Evolutionary conservation across 352 stramenopile species (phyloP), one percentile per base, ranked within the genome.

Genomic region (Globisporangium ultimum): DNA sequence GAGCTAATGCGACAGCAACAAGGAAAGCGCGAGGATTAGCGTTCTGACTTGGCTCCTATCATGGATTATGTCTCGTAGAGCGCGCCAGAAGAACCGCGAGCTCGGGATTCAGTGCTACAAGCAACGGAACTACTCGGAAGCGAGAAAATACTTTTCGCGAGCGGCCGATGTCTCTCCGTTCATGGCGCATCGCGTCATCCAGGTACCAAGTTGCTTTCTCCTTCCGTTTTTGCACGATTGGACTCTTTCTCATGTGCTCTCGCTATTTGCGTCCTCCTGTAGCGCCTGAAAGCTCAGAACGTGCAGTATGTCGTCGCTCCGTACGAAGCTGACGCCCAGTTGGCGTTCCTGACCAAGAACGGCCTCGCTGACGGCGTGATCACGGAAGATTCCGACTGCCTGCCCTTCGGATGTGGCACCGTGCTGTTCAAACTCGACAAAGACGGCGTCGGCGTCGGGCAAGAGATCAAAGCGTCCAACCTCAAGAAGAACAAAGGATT

Each of bases 281-380:
- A 90, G 82, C 60, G 66, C 13, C 59, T 91, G 11, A 89, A 88
- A 60, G 56, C 62, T 24, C 68, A 61, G 14, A 81, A 78, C 11
- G 82, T 99, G 36, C 43, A 78, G 7, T 98, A 95, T 61, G 68
- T 99, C 6, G 96, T 99, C 4, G 96, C 97, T 10, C 97, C 97
- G 10, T 99, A 99, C 65, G 97, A 99, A 78, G 97, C 97, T 13
- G 97, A 99, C 61, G 96, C 97, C 3, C 96, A 99, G 73, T 81
- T 99, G 55, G 93, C 95, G 3, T 98, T 88, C 64, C 68, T 99
- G 24, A 75, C 80, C 38, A 80, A 82, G 55, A 67, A 74, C 21
- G 72, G 75, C 9, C 59, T 96, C n/a, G 87, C 95, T 14, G 91
- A 99, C 58, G 84, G 85, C 40, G 93, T 99, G 41, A 95, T 99